A percentile compares a stretch with the other conserved stretches of the same genome.
phyloP scores from a whole-genome alignment of 208 protist species.

The Crithidia bombi region DNA sequence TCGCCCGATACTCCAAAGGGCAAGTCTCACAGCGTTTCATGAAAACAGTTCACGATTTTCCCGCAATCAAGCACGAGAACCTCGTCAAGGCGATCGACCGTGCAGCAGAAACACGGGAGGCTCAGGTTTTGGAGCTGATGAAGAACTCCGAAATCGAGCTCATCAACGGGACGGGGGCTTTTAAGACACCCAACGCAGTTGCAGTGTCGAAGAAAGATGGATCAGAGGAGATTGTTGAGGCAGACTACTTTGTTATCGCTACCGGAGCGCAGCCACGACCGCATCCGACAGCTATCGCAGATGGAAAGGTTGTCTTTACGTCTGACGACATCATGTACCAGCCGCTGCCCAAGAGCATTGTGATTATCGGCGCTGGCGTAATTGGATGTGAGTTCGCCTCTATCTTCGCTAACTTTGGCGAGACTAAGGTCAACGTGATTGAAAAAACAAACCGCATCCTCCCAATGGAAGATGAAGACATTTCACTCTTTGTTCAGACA shows the following conservation, averaged over 20 bases:
- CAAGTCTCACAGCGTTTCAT: constrained; percentile 60
- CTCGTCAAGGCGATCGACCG: constrained; percentile 57
- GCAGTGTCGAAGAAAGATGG: constrained; percentile 46
- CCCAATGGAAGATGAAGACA: constrained; percentile 91
- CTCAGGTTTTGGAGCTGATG: constrained; percentile 76
- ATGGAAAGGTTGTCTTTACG: constrained; percentile 88
- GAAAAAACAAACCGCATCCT: constrained; percentile 87
- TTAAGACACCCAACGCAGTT: constrained; percentile 59
- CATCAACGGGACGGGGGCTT: constrained; percentile 49
- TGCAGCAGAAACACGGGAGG: constrained; percentile 69
- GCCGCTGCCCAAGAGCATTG: constrained; percentile 85
- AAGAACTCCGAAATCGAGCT: constrained; percentile 53
- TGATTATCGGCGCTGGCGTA: constrained; percentile 92
- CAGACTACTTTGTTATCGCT: constrained; percentile 91
- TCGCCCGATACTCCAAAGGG: constrained; percentile 59
- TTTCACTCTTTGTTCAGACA: constrained; percentile 83
- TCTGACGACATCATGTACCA: constrained; percentile 90
- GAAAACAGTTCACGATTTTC: constrained; percentile 52
- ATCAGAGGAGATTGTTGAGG: constrained; percentile 52
- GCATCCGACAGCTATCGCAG: constrained; percentile 67
- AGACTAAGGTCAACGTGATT: constrained; percentile 87
- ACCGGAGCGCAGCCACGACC: constrained; percentile 78
- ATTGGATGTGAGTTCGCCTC: constrained; percentile 93
- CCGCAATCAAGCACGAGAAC: constrained; percentile 61
- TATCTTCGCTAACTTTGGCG: constrained; percentile 91